phyloP scores from a whole-genome alignment of 768 basidiomycete genomes.

The Glaciozyma martinii region DNA sequence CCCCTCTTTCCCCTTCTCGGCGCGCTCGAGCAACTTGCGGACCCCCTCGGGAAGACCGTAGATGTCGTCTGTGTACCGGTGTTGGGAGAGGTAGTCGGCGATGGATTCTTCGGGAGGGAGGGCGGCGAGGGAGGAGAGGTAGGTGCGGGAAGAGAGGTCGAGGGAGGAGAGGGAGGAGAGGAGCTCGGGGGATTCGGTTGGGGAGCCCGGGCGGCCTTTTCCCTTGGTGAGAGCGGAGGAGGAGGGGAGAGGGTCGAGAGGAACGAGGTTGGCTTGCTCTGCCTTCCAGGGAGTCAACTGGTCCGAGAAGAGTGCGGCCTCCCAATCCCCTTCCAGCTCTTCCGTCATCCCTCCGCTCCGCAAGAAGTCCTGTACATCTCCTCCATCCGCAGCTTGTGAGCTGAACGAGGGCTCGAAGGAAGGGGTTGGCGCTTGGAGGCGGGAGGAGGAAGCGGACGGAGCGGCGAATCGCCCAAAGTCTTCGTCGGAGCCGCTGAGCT shows the following conservation, averaged over 20 bases:
- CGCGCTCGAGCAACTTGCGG: constrained; percentile 3
- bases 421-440: not conserved
- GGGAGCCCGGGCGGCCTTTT: constrained; percentile 2
- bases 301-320: constrained; percentile 3
- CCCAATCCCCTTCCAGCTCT: constrained; percentile 19
- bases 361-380: no score
- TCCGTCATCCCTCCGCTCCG: not conserved
- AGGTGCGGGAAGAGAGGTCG: constrained; percentile 17
- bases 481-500: not conserved
- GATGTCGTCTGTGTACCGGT: constrained; percentile 22
- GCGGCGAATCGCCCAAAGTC: constrained; percentile 9
- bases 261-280: not conserved
- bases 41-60: constrained; percentile 12
- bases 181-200: constrained; percentile 9
- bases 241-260: constrained; percentile 13
- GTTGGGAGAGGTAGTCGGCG: constrained; percentile 10
- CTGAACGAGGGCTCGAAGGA: no score
- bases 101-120: constrained; percentile 8
- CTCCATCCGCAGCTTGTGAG: no score
- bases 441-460: not conserved
- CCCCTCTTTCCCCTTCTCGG: not conserved
- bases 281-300: not conserved
- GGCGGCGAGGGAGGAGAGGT: constrained; percentile 22
- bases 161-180: constrained; percentile 20
- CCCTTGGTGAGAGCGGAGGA: not conserved